Evolutionary conservation across 2,329 filamentous ascomycete species (phyloP), one percentile per base, ranked within the genome.

Genomic region (Cadophora malorum): DNA sequence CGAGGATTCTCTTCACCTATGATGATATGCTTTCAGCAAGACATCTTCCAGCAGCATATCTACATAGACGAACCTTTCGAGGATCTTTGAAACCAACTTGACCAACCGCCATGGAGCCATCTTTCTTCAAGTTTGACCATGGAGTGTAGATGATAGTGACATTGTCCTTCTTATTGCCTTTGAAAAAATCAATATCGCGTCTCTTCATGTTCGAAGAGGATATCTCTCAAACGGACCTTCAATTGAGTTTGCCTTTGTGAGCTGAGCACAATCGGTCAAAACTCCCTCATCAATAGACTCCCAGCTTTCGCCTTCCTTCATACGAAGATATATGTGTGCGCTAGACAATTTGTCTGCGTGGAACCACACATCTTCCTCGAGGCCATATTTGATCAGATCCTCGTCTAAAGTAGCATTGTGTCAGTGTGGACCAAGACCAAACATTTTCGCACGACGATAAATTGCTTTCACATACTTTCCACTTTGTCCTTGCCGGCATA

Each of bases 401-500:
- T 99, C 96, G 83, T 98, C 96, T 99, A 78, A 7, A 14, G 31
- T 14, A 47, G 66, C 21, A 70, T 25, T 60, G 19, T 23, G 55
- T 61, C 12, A 56, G 31, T 67, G 16, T 45, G 5, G 16, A 1
- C 41, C 1, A 14, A 45, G 41, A 45, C 41, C 12, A 10, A 10
- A 6, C 41, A 45, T 12, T 45, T 45, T 45, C 12, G 4, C 14
- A 14, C 10, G 19, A 2, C 41, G 10, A 45, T 5, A 12, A 14
- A 45, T 45, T 14, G 9, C 9, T 2, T 38, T 38, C 14, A 45
- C 41, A 6, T 19, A 97, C 96, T 99, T 84, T 99, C 96, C 75
- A 96, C 94, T 83, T 99, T 99, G 84, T 99, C 96, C 81, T 98
- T 99, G 80, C 96, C 96, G 68, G 97, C 93, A 79, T 99, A 99